A percentile compares a stretch with the other conserved stretches of the same genome.
Evolutionary conservation across 768 basidiomycete genomes (phyloP).

Genomic region (Cystobasidium ongulense): DNA sequence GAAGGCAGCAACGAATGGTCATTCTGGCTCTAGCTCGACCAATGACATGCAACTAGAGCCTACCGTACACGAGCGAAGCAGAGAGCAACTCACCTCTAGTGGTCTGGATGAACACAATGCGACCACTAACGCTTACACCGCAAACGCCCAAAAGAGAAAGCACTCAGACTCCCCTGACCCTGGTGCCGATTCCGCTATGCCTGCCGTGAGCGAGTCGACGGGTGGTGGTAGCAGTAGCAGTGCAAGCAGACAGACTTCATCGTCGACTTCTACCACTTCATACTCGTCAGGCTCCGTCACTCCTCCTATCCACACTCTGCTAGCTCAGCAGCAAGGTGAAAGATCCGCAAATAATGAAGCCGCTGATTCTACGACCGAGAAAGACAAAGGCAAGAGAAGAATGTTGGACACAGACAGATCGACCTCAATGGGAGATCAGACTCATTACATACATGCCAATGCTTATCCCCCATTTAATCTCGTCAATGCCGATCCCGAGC

Average conservation of each 20-base stretch:
- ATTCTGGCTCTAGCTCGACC: too few species aligned
- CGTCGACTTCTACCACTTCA: not conserved
- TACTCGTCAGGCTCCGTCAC: not conserved
- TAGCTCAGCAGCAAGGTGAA: not conserved
- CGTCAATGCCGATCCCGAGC: conserved; percentile 17
- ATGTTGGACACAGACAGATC: not conserved
- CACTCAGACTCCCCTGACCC: not conserved
- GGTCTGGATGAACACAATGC: not conserved
- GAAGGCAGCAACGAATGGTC: not conserved
- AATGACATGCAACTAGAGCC: not conserved
- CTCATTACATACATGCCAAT: conserved; percentile 4
- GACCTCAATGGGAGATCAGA: not conserved
- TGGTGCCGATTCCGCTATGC: not conserved
- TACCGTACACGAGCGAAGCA: not conserved
- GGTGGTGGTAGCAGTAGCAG: not conserved
- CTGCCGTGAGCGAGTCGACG: not conserved
- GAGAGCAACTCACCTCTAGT: not conserved
- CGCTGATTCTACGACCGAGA: not conserved
- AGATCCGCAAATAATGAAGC: not conserved
- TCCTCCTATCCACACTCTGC: not conserved
- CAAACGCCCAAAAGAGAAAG: not conserved
- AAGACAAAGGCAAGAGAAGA: conserved; percentile 15
- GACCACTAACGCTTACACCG: not conserved
- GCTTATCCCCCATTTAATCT: conserved; percentile 17
- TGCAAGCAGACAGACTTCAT: not conserved